phyloP scores from a whole-genome alignment of 768 basidiomycete genomes.

The Amyloporia xantha region DNA sequence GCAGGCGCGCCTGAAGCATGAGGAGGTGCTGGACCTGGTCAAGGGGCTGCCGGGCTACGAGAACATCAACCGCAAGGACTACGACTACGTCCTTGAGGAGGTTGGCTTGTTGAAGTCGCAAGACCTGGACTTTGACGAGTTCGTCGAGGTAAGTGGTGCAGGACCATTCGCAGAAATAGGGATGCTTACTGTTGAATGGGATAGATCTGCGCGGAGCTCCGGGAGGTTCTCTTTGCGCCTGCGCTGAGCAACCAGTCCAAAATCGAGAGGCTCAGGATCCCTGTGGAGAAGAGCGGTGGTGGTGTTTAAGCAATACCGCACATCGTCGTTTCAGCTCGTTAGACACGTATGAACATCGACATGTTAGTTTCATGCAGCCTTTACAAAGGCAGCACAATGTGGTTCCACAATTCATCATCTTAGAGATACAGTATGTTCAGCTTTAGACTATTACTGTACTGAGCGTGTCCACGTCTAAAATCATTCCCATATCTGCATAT shows the following conservation, averaged over 20 bases:
- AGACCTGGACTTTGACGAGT: conserved; percentile 75
- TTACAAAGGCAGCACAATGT: too few relatives aligned
- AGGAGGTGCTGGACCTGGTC: conserved; percentile 28
- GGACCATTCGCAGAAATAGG: conserved; percentile 29
- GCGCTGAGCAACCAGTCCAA: conserved; percentile 24
- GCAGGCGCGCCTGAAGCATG: conserved; percentile 30
- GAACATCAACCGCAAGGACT: conserved; percentile 52
- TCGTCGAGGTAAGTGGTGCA: conserved; percentile 73
- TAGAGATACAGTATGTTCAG: too few relatives aligned
- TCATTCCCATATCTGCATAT: too few relatives aligned
- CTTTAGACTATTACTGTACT: too few relatives aligned
- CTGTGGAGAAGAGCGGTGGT: conserved; percentile 49
- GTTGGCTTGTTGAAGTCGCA: conserved; percentile 56
- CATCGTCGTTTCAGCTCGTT: too few relatives aligned
- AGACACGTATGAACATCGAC: too few relatives aligned
- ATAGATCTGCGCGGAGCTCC: conserved; percentile 69
- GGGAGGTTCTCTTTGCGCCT: conserved; percentile 52
- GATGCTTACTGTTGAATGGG: too few relatives aligned
- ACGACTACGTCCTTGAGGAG: conserved; percentile 69
- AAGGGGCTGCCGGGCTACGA: conserved; percentile 43
- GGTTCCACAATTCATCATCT: too few relatives aligned
- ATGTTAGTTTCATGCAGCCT: too few relatives aligned
- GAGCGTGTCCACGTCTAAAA: too few relatives aligned
- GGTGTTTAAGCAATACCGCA: too few relatives aligned
- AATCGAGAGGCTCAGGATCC: conserved; percentile 37